Evolutionary conservation across 768 basidiomycete species (phyloP), one percentile per base, ranked within the genome.

Genomic region (Termitomyces sp.): DNA sequence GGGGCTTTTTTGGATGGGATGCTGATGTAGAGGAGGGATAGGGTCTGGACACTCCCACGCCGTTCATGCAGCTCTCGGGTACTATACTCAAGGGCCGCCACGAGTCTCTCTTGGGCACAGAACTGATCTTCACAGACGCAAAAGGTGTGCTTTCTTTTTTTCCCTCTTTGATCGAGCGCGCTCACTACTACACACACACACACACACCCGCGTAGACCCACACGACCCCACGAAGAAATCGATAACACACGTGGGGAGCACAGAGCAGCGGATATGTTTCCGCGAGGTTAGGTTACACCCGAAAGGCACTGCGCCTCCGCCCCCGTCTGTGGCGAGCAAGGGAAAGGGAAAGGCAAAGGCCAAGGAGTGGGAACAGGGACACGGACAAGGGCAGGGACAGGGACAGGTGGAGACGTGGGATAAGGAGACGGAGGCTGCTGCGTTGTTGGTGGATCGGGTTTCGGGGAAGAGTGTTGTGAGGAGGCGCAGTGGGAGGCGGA

Each of bases 11-110:
- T 11, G 48, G 20, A 30, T 48, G 6, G 30, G 39, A 37, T 46
- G 13, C 50, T 11, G 50, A 15, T 30, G 58, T 30, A 46, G 20
- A 5, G 27, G 16, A 63, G 89, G 91, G 91, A 89, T 1, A 89
- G 91, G 91, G 90, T 1, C 69, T 93, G 24, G 89, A 93, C 66
- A 88, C 88, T 0, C 82, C 88, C 0, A 87, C 83, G 0, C 91
- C 91, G 0, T 91, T 84, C 63, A 70, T 93, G 22, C 91, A 93
- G 63, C 76, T 93, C 0, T 85, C 87, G 5, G 89, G 90, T 2
- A 87, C 88, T 1, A 77, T 91, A 20, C 78, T 92, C 61, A 85
- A 85, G 69, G 91, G 91, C 0, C 73, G 77, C 39, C 85, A 91
- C 60, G 83, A 88, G 57, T 67, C 75, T 18, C 76, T 93, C 4